Percentiles rank a stretch among this genome's conserved stretches.
Conservation (phyloP, 495 filamentous ascomycete species). For the Peziza echinospora region DNA sequence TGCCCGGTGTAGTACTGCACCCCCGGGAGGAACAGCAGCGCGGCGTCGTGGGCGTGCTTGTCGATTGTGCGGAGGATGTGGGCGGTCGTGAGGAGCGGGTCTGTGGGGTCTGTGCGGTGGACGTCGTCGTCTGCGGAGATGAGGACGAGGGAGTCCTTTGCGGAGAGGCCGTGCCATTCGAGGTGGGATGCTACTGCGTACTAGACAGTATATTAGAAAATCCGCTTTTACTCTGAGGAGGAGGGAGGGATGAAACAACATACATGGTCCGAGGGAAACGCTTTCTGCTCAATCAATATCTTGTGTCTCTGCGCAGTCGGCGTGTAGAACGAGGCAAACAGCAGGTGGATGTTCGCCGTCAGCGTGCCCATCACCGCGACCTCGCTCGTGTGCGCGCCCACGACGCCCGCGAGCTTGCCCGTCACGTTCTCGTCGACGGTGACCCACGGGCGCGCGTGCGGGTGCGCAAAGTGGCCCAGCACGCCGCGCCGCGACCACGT, state of each 20-base stretch:
- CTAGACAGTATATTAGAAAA: slow-evolving; percentile 27
- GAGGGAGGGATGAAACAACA: slow-evolving; percentile 8
- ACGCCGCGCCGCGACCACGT: slow-evolving; percentile 92
- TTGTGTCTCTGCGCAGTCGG: slow-evolving; percentile 50
- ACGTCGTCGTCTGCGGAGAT: slow-evolving; percentile 49
- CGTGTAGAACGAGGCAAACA: slow-evolving; percentile 81
- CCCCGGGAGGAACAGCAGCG: slow-evolving; percentile 66
- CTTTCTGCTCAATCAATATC: slow-evolving; percentile 82
- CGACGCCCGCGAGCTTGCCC: slow-evolving; percentile 55
- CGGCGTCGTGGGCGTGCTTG: slow-evolving; percentile 50
- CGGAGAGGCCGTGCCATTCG: slow-evolving; percentile 47
- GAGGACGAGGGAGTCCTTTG: slow-evolving; percentile 48
- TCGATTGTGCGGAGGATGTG: slow-evolving; percentile 58
- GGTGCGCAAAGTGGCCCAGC: slow-evolving; percentile 71
- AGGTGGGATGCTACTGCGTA: slow-evolving; percentile 82
- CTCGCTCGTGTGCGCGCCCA: slow-evolving; percentile 59
- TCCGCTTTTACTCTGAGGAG: too few relatives aligned
- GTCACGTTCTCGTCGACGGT: slow-evolving; percentile 53
- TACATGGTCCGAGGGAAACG: slow-evolving; percentile 86
- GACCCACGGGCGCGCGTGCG: slow-evolving; percentile 59
- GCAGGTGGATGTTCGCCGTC: slow-evolving; percentile 73
- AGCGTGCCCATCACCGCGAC: slow-evolving; percentile 87
- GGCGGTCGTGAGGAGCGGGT: slow-evolving; percentile 37
- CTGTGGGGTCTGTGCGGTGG: slow-evolving; percentile 47
- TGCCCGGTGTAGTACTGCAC: slow-evolving; percentile 94